These are phyloP conservation scores for Trichoderma asperelloides DNA, from an alignment of 495 filamentous ascomycete species.

Conservation along the genomic window DNA sequence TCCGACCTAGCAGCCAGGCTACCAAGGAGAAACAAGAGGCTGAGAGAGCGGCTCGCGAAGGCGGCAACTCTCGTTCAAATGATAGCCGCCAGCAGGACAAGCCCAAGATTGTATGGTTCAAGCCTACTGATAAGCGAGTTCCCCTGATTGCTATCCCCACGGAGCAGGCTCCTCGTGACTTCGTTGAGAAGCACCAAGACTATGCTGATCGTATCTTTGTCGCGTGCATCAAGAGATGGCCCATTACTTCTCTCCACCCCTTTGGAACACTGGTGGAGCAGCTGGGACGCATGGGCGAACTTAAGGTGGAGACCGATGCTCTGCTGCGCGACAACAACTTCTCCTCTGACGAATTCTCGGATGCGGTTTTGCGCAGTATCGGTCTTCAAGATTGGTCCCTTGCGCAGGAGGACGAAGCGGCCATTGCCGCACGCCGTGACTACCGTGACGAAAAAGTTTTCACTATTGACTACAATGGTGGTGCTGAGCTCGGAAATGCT, in stretches of 20 bases:
- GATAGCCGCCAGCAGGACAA: conserved; percentile 81
- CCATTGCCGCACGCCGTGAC: conserved; percentile 70
- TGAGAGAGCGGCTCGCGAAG: conserved; percentile 85
- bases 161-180: conserved; percentile 93
- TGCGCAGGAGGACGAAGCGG: conserved; percentile 68
- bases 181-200: conserved; percentile 96
- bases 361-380: conserved; percentile 88
- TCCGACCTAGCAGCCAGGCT: conserved; percentile 95
- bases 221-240: conserved; percentile 98
- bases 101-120: conserved; percentile 99
- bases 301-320: conserved; percentile 95
- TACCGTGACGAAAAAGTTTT: conserved; percentile 87
- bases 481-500: conserved; percentile 80
- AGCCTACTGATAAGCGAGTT: conserved; percentile 97
- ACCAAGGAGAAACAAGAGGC: conserved; percentile 99
- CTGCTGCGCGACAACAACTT: conserved; percentile 98
- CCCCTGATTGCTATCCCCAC: conserved; percentile 97
- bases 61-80: conserved; percentile 62
- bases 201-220: conserved; percentile 97
- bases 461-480: conserved; percentile 78
- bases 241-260: conserved; percentile 97
- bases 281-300: conserved; percentile 92
- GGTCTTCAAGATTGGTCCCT: conserved; percentile 87
- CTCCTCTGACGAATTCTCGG: conserved; percentile 91
- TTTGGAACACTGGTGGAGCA: conserved; percentile 97